Evolutionary conservation across 768 basidiomycete species (phyloP).

Genomic region (Mycena chlorophos): DNA sequence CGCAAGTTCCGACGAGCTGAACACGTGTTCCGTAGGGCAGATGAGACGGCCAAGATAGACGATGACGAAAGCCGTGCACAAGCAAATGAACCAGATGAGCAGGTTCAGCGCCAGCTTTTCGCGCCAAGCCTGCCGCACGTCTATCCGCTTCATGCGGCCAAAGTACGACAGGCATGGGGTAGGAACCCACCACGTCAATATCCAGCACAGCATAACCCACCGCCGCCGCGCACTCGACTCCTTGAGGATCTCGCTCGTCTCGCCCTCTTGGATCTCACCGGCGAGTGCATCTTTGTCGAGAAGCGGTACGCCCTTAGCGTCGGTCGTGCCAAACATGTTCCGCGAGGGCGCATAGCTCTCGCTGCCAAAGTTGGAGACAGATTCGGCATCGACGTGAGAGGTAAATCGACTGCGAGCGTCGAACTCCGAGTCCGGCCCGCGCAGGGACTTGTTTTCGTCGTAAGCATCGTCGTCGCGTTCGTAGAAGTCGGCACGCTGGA

Average conservation of each 20-base stretch:
- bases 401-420: constrained; percentile 79
- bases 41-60: constrained; percentile 84
- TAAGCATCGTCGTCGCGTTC: constrained; percentile 78
- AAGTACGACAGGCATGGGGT: constrained; percentile 63
- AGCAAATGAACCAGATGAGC: constrained; percentile 93
- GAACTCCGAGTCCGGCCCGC: constrained; percentile 57
- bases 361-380: constrained; percentile 79
- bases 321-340: constrained; percentile 91
- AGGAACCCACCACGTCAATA: constrained; percentile 92
- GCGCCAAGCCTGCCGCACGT: constrained; percentile 94
- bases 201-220: constrained; percentile 88
- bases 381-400: constrained; percentile 60
- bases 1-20: constrained; percentile 72
- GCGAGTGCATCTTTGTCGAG: constrained; percentile 82
- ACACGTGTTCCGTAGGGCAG: constrained; percentile 94
- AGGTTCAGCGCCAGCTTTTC: constrained; percentile 95
- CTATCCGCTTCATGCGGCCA: constrained; percentile 92
- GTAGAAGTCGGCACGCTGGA: constrained; percentile 74
- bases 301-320: constrained; percentile 57
- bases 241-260: constrained; percentile 84
- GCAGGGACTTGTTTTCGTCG: constrained; percentile 71
- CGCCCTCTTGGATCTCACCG: constrained; percentile 83
- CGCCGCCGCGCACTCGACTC: constrained; percentile 77
- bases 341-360: constrained; percentile 92
- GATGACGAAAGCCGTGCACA: constrained; percentile 89